Evolutionary conservation across 2,329 filamentous ascomycete species (phyloP).

Genomic region (Sporothrix pallida): DNA sequence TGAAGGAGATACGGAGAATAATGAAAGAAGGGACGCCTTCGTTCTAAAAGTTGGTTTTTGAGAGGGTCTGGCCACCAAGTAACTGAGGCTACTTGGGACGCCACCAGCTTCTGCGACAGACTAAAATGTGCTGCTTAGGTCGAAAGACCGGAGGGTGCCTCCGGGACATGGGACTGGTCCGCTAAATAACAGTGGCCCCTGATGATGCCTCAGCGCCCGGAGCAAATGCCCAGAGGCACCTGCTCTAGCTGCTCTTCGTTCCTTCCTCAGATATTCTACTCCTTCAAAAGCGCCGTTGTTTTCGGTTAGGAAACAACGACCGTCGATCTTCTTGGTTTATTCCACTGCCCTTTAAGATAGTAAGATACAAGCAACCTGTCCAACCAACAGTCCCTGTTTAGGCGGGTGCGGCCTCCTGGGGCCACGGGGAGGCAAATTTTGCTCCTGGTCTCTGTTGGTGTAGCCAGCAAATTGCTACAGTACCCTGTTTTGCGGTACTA

Average conservation of each 20-base stretch:
- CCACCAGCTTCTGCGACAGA: background rate
- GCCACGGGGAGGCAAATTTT: background rate
- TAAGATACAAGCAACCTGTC: background rate
- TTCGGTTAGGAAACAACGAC: background rate
- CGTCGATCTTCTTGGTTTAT: background rate
- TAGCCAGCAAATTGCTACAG: background rate
- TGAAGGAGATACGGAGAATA: background rate
- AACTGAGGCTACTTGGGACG: background rate
- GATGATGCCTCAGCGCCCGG: conserved; percentile 4
- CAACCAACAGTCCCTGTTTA: background rate
- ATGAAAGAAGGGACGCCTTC: background rate
- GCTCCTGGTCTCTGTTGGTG: background rate
- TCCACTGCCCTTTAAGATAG: background rate
- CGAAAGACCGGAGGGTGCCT: background rate
- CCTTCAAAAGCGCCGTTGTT: too few relatives aligned
- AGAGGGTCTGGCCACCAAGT: background rate
- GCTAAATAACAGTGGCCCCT: background rate
- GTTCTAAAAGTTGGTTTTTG: background rate
- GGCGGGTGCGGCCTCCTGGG: background rate
- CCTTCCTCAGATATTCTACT: background rate
- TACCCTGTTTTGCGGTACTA: background rate
- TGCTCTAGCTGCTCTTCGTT: background rate
- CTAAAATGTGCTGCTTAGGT: background rate
- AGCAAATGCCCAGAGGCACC: conserved; percentile 6
- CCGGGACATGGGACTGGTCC: conserved; percentile 5